Base-by-base conservation (phyloP, 768 basidiomycete genomes). In the Kwoniella sp. region DNA sequence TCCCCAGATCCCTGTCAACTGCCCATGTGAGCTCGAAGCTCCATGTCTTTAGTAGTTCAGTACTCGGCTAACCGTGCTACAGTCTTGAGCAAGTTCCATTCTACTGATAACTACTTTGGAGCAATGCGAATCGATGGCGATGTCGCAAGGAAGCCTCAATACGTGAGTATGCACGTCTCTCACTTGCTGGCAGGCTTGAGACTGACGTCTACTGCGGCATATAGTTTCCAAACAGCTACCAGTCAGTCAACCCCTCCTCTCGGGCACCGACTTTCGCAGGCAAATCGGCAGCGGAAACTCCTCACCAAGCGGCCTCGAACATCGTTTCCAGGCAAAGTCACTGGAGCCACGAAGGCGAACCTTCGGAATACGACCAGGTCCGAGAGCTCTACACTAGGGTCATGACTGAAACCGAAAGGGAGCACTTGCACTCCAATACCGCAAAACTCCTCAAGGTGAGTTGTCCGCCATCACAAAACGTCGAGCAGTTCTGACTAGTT, bases 101-200 rank as follows among this genome's bases (percentile, higher is more conserved):
- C 79, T 12, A 76, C 76, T 13, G 77, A 80, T 67, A 76, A 78
- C 56, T 80, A 61, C 69, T 71, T 65, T 37, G 77, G 79, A 9
- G 61, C 56, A 25, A 80, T 80, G 79, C 55, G 79, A 53, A 58
- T 73, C 30, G 77, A 78, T 53, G 75, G 72, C 23, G 73, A 78
- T 61, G 67, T 58, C 4, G 66, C 47, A 1, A 68, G 72, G 58
- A 73, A 74, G 63, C 73, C 77, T 13, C 50, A 51, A 29, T 78
- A 76, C 51, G 67, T 67, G 59, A 70, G 72, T 48, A 22, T 22
- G 11, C n/a, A 23, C 22, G 20, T 11, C 4, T 23, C 11, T 25
- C 4, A 5, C 17, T 8, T 4, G 20, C 23, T 25, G 50, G 17
- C 31, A 12, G 11, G 48, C 11, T 11, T 17, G 20, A 9, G 41